A percentile compares a stretch with the other conserved stretches of the same genome.
phyloP scores from a whole-genome alignment of 2,329 filamentous ascomycete genomes.

The Lachnellula hyalina region DNA sequence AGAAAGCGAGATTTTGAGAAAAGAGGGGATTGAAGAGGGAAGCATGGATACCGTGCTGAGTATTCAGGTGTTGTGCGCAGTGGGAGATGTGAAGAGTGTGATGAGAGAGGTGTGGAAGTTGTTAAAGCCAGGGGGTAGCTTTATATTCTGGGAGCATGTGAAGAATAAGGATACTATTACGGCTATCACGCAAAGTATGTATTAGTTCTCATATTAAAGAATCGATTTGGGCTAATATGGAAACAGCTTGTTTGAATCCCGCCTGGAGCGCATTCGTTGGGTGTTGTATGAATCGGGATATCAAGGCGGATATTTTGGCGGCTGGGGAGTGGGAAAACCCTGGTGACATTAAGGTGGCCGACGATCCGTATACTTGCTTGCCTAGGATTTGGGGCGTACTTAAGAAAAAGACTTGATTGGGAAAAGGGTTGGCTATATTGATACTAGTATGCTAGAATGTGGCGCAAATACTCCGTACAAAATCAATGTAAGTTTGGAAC shows the following conservation, averaged over 20 bases:
- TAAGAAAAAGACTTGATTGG: constrained; percentile 25
- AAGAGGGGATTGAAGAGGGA: constrained; percentile 33
- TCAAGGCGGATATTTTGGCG: constrained; percentile 26
- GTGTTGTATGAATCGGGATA: constrained; percentile 29
- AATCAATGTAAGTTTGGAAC: too few species aligned
- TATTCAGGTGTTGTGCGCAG: constrained; percentile 41
- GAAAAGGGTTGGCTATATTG: background rate
- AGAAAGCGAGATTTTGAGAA: constrained; percentile 34
- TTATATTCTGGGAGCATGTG: constrained; percentile 43
- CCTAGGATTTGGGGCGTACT: constrained; percentile 32
- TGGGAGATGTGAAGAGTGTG: constrained; percentile 28
- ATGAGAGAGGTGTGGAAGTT: constrained; percentile 35
- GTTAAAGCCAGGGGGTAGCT: constrained; percentile 40
- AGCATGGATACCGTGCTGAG: constrained; percentile 38
- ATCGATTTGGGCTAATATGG: constrained; percentile 12
- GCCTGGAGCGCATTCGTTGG: constrained; percentile 30
- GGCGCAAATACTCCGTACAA: too few species aligned
- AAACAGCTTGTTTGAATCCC: constrained; percentile 28
- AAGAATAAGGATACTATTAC: constrained; percentile 29
- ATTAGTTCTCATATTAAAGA: background rate
- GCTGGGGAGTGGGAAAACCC: constrained; percentile 33
- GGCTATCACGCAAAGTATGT: constrained; percentile 29
- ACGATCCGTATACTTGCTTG: constrained; percentile 26
- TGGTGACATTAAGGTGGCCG: constrained; percentile 25
- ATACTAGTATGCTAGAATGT: too few species aligned